A percentile compares a stretch with the other conserved stretches of the same genome.
These are phyloP conservation scores for Hemileccinum impolitum DNA, from an alignment of 768 basidiomycete species.

Conservation along the genomic window DNA sequence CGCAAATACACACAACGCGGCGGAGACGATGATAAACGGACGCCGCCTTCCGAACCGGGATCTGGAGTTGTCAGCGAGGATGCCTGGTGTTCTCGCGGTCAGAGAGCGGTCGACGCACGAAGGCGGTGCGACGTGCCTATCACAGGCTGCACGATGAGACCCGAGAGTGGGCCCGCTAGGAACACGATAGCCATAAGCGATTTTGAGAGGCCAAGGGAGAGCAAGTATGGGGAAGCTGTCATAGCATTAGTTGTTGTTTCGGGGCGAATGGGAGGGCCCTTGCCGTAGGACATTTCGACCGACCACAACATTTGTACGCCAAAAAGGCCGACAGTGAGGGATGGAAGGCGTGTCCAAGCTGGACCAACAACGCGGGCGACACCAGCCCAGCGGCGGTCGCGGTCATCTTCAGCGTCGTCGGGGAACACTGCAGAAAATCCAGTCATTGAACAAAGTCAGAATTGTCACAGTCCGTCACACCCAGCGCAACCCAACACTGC, in stretches of 20 bases:
- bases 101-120: neutral
- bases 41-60: constrained; percentile 82
- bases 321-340: constrained; percentile 72
- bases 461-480: too few species aligned
- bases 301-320: constrained; percentile 92
- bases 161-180: constrained; percentile 87
- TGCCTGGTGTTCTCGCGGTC: constrained; percentile 29
- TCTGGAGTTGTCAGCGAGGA: constrained; percentile 80
- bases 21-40: constrained; percentile 79
- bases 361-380: constrained; percentile 65
- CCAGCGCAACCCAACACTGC: too few species aligned
- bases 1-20: constrained; percentile 60
- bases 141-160: constrained; percentile 86
- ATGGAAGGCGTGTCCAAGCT: constrained; percentile 59
- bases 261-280: neutral
- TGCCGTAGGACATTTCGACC: constrained; percentile 90
- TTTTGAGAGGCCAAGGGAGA: constrained; percentile 85
- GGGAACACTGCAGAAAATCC: constrained; percentile 47
- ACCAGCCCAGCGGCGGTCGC: constrained; percentile 44
- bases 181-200: constrained; percentile 88
- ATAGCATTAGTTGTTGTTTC: constrained; percentile 1
- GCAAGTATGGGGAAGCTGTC: constrained; percentile 79
- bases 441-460: constrained; percentile 37
- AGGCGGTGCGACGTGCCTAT: constrained; percentile 52
- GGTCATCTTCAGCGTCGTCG: constrained; percentile 38